Base-by-base conservation (phyloP, 73 alveolate genomes). In the Strombidium stylifer region DNA sequence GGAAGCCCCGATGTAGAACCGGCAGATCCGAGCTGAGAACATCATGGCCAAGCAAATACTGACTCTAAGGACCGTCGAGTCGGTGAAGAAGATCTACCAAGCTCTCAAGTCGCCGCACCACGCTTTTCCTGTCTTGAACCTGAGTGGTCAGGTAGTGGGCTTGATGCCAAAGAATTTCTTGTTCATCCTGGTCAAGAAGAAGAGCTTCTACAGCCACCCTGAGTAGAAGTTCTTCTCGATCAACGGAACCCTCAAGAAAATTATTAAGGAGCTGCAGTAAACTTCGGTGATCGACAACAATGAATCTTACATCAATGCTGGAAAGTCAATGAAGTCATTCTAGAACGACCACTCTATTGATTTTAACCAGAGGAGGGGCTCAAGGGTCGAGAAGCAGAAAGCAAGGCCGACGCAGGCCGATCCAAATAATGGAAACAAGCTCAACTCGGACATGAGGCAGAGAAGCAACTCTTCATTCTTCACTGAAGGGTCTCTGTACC, bases 71-170 rank as follows among this genome's bases (percentile, higher is more conserved):
- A 34, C 40, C 28, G 7, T 60, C 1, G 69, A 26, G 12, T 59
- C 28, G n/a, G 86, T 49, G 6, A 56, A 44, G 10, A 69, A 51
- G 25, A 30, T 73, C 10, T 54, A 11, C 35, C n/a, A 32, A 32
- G 24, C 21, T n/a, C 47, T 73, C 3, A 44, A 41, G 24, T 45
- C 69, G 15, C 18, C 48, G 2, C 60, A 59, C 41, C 58, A 47
- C 34, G 86, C 64, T 4, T 73, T 59, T 57, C 86, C 86, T 1
- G 74, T 73, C 1, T 12, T 60, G n/a, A 60, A 60, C 47, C 34
- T 10, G 7, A 59, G 25, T 14, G 8, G 36, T 11, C 24, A 47
- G 45, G 51, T 45, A 0, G 45, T 73, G 21, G 86, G 86, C 20
- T 20, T 73, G 0, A 47, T 73, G 12, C 50, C 57, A 16, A 73